Conservation (phyloP, 257 asterid genomes). For the Gentiana macrophylla region DNA sequence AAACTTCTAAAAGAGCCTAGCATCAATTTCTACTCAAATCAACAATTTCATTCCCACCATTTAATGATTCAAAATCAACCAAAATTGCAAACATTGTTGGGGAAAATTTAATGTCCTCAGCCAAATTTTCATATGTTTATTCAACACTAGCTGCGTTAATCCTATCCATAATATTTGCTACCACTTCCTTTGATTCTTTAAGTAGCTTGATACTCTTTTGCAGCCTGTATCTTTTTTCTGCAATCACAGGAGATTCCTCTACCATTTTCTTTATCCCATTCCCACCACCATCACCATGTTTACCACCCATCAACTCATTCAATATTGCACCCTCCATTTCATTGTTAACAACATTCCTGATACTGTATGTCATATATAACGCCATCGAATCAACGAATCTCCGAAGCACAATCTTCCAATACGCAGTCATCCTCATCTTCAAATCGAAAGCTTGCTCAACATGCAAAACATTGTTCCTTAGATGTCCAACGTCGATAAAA, state of each 20-base stretch:
- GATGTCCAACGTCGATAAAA: conserved; percentile 6
- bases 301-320: conserved; percentile 7
- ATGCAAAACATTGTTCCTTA: neutral
- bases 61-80: neutral
- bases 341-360: conserved; percentile 15
- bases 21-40: no score
- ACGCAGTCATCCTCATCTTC: conserved; percentile 5
- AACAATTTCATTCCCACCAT: no score
- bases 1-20: no score
- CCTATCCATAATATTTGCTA: neutral
- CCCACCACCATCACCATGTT: neutral
- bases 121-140: no score
- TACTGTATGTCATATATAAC: conserved; percentile 13
- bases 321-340: conserved; percentile 23
- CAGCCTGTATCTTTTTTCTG: conserved; percentile 12
- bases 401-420: conserved; percentile 23
- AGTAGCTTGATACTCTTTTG: conserved; percentile 13
- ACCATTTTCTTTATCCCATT: conserved; percentile 14
- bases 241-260: conserved; percentile 21
- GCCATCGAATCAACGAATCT: conserved; percentile 29
- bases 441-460: conserved; percentile 19
- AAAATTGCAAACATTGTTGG: no score
- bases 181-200: conserved; percentile 16
- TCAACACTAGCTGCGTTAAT: neutral
- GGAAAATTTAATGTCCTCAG: no score